Conservation (phyloP, 2,329 filamentous ascomycete genomes). For the Fusarium circinatum region DNA sequence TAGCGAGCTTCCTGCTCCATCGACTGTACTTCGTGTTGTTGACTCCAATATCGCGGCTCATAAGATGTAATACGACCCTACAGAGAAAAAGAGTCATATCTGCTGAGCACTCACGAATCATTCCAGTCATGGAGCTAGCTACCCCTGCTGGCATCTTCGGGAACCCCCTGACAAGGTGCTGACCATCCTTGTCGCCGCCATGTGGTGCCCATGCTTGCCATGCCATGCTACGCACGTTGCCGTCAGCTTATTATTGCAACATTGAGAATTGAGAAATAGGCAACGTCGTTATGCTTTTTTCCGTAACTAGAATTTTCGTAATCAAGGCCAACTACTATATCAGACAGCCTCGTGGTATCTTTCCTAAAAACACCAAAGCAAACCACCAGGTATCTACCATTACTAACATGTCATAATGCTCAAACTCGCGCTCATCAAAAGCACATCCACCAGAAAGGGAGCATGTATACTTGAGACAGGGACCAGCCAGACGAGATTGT, state of each 20-base stretch:
- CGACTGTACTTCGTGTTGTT: not conserved
- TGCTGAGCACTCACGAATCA: not conserved
- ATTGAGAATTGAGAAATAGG: not conserved
- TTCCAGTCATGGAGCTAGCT: not conserved
- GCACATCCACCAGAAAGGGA: constrained; percentile 22
- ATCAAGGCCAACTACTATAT: constrained; percentile 1
- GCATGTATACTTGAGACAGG: constrained; percentile 11
- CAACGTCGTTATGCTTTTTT: not conserved
- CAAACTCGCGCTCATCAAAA: constrained; percentile 17
- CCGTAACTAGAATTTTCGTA: constrained; percentile 1
- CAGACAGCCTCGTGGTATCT: constrained; percentile 32
- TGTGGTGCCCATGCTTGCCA: constrained; percentile 35
- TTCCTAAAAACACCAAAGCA: constrained; percentile 28
- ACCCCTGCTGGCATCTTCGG: not conserved
- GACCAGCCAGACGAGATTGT: constrained; percentile 22
- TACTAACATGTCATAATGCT: constrained; percentile 11
- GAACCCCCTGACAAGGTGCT: constrained; percentile 17
- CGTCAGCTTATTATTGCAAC: constrained; percentile 9
- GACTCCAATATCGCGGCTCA: not conserved
- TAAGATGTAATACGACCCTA: not conserved
- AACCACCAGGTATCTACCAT: constrained; percentile 35
- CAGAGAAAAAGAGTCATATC: not conserved
- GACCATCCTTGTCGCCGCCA: constrained; percentile 29
- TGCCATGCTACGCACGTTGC: constrained; percentile 22
- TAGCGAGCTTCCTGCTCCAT: not conserved